Evolutionary conservation across 495 filamentous ascomycete species (phyloP).

Genomic region (Neurospora pannonica): DNA sequence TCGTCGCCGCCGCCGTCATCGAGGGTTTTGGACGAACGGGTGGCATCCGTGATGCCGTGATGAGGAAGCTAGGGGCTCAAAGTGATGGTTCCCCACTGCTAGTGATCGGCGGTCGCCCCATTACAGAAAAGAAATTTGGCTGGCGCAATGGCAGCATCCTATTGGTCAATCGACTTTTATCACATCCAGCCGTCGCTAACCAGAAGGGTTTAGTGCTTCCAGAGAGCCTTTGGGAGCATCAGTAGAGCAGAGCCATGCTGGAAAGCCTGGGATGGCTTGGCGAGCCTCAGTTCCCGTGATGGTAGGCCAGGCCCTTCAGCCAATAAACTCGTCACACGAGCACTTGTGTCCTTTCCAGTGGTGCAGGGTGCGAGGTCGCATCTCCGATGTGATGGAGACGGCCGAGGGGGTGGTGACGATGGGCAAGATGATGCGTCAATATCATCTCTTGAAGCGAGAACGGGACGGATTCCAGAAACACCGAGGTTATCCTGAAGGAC

Average conservation of each 20-base stretch:
- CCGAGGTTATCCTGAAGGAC: background rate
- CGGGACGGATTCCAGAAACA: background rate
- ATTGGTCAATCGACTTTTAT: slow-evolving; percentile 16
- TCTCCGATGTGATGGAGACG: background rate
- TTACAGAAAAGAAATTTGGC: slow-evolving; percentile 25
- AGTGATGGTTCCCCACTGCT: background rate
- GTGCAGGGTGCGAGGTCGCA: background rate
- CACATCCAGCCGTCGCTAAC: slow-evolving; percentile 14
- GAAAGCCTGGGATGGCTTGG: background rate
- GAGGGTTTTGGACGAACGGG: background rate
- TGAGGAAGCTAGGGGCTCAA: background rate
- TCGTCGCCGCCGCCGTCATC: background rate
- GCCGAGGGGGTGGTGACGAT: background rate
- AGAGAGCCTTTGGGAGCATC: too few relatives aligned
- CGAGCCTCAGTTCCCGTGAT: slow-evolving; percentile 4
- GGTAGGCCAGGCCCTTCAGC: slow-evolving; percentile 4
- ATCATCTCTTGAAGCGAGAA: background rate
- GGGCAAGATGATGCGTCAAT: background rate
- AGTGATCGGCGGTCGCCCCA: slow-evolving; percentile 18
- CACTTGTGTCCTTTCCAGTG: background rate
- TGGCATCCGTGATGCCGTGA: background rate
- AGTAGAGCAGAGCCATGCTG: too few relatives aligned
- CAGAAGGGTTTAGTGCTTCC: too few relatives aligned
- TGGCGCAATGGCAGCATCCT: slow-evolving; percentile 12
- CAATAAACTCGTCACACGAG: background rate